Evolutionary conservation across 495 filamentous ascomycete species (phyloP).

Genomic region (Neurospora africana): DNA sequence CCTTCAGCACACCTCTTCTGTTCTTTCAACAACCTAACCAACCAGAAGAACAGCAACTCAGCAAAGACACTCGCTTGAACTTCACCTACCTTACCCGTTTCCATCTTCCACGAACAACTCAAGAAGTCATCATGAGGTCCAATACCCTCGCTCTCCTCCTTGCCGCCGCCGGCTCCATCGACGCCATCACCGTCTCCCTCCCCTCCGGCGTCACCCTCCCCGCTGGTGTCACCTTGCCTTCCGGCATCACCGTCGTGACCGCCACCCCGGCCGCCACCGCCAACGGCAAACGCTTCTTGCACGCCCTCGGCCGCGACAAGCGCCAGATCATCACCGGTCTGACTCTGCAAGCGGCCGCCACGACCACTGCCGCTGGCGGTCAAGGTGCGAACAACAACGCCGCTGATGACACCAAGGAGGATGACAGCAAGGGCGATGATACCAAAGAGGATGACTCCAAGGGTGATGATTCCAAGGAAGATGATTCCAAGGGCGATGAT

Average conservation of each 20-base stretch:
- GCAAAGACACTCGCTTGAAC: not conserved
- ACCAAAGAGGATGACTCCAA: too few relatives aligned
- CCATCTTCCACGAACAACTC: not conserved
- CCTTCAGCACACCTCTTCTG: not conserved
- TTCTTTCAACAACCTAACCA: not conserved
- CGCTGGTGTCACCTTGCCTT: conserved; percentile 17
- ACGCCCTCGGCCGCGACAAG: not conserved
- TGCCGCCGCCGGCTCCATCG: not conserved
- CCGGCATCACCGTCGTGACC: conserved; percentile 20
- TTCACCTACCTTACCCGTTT: not conserved
- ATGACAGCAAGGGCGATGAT: too few relatives aligned
- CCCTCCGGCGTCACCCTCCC: conserved; percentile 17
- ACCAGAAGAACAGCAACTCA: not conserved
- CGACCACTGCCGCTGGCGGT: not conserved
- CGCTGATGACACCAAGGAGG: not conserved
- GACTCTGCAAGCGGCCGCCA: not conserved
- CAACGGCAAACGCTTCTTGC: conserved; percentile 3
- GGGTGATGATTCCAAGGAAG: too few relatives aligned
- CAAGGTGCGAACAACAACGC: not conserved
- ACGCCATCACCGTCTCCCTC: conserved; percentile 7
- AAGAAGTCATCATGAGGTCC: not conserved
- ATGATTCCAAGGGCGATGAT: too few relatives aligned
- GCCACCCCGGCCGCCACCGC: conserved; percentile 5
- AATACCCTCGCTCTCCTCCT: not conserved
- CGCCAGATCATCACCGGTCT: not conserved